Evolutionary conservation across 768 basidiomycete species (phyloP).

Genomic region (Russula sp.): DNA sequence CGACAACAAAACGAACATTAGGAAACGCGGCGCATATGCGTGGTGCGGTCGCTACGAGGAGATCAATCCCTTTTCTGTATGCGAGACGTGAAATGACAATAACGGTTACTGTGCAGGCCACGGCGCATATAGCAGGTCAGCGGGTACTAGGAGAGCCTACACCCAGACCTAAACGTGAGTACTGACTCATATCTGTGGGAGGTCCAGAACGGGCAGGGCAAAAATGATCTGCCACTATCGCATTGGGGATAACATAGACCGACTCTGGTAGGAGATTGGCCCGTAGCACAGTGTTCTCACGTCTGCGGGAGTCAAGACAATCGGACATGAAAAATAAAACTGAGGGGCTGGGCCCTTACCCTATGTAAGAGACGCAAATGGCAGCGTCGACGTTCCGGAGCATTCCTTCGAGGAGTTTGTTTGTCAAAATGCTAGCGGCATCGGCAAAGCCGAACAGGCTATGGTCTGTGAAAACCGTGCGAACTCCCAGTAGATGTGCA

Average conservation of each 20-base stretch:
- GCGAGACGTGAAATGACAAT: constrained; percentile 85
- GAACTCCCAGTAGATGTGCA: constrained; percentile 76
- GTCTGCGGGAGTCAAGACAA: constrained; percentile 40
- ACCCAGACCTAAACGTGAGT: background rate
- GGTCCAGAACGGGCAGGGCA: constrained; percentile 46
- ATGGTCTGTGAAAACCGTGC: constrained; percentile 95
- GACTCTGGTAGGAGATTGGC: constrained; percentile 55
- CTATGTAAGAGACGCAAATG: constrained; percentile 95
- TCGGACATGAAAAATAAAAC: background rate
- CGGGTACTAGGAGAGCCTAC: background rate
- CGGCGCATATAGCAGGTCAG: background rate
- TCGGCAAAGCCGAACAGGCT: constrained; percentile 95
- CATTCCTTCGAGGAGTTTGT: constrained; percentile 85
- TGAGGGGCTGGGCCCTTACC: constrained; percentile 42
- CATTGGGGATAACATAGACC: constrained; percentile 92
- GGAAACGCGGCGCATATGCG: constrained; percentile 81
- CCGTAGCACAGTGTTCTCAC: constrained; percentile 94
- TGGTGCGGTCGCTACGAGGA: constrained; percentile 88
- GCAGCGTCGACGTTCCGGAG: constrained; percentile 89
- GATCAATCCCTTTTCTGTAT: constrained; percentile 94
- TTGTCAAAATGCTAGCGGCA: constrained; percentile 94
- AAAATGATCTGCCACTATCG: constrained; percentile 83
- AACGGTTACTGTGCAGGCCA: constrained; percentile 64
- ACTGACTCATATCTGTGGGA: constrained; percentile 50
- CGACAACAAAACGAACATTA: constrained; percentile 83